Conservation (phyloP, 2,329 filamentous ascomycete species). For the Fusarium chlamydosporum region DNA sequence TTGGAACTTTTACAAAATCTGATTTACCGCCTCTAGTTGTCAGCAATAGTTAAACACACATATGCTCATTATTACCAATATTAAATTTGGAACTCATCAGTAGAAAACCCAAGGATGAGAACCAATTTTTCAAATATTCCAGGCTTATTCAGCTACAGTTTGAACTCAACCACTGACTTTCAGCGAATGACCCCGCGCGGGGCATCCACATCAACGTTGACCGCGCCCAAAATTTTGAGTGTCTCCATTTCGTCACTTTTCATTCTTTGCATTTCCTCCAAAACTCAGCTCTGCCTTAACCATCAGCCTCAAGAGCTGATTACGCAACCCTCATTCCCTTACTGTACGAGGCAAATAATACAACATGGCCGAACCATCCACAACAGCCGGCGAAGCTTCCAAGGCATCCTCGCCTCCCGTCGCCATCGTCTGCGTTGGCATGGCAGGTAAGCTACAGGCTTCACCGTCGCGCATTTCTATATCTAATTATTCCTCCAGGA, state of each 20-base stretch:
- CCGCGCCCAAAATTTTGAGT: constrained; percentile 45
- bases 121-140: not conserved
- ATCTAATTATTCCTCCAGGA: constrained; percentile 62
- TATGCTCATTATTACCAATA: rapidly evolving
- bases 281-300: not conserved
- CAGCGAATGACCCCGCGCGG: constrained; percentile 50
- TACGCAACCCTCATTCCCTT: not conserved
- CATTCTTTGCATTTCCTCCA: constrained; percentile 16
- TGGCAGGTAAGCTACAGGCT: constrained; percentile 77
- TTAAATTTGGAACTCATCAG: not conserved
- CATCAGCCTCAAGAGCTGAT: not conserved
- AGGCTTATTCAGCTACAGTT: constrained; percentile 33
- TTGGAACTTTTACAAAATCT: not conserved
- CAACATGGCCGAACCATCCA: constrained; percentile 55
- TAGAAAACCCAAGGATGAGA: not conserved
- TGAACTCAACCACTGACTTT: constrained; percentile 20
- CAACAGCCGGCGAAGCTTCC: constrained; percentile 48
- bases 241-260: constrained; percentile 45
- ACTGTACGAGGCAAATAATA: not conserved
- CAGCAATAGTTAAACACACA: not conserved
- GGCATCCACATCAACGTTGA: constrained; percentile 44
- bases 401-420: constrained; percentile 68
- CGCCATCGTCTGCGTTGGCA: constrained; percentile 93
- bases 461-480: constrained; percentile 13
- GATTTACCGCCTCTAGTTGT: not conserved